Base-by-base conservation (phyloP, 495 filamentous ascomycete genomes). In the Aspergillus steynii region DNA sequence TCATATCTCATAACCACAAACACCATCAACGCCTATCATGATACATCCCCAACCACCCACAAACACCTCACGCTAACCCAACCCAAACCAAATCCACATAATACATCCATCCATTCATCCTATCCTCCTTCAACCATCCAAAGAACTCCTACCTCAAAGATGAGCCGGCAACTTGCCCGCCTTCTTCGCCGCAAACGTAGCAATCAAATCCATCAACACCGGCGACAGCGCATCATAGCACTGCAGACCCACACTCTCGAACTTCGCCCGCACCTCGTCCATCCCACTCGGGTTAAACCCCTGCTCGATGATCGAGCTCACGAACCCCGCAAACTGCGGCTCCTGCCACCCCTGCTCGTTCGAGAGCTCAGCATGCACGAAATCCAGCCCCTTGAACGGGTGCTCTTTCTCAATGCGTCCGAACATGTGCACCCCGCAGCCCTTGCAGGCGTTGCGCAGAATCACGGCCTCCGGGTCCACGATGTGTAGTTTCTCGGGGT, bases 261-360 rank as follows among this genome's bases (percentile, higher is more conserved):
- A 76, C 69, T 71, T 83, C 5, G 25, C 62, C 25, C 85, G 65
- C 4, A 88, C 77, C 31, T 71, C 78, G 50, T 73, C 77, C 66
- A 86, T 86, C 3, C 68, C 67, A 25, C 72, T 67, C 5, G 84
- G 84, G 56, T 81, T 71, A 58, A 81, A 84, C 4, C 84, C 85
- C 66, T 86, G 82, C 77, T 87, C 84, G 63, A 87, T 86, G 60
- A 87, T 83, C 46, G 77, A 83, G 45, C 75, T 80, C 45, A 86
- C 82, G 61, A 87, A 86, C 2, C 77, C 85, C 2, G 84, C 84
- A 65, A 87, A 87, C 69, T 86, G 85, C 5, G 81, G 81, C 71
- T 85, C 84, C 69, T 87, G 83, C 84, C 85, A 87, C 42, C 85
- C 84, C 61, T 75, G 68, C 53, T 80, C 69, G 32, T 80, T 71